Evolutionary conservation across 495 filamentous ascomycete species (phyloP).

Genomic region (Penicillium roqueforti): DNA sequence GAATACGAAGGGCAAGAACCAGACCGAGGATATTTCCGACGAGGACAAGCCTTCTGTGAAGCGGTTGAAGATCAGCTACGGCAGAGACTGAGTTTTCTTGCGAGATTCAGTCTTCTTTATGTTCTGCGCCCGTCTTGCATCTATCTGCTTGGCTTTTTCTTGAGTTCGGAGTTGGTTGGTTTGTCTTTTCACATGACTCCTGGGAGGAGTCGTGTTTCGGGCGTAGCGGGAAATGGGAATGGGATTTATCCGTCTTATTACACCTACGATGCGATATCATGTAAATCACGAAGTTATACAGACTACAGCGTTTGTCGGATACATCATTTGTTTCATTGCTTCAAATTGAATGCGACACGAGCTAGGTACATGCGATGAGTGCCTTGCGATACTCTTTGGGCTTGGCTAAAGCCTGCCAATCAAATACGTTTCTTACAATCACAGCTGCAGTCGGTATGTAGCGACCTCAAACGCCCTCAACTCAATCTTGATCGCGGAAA

Average conservation of each 20-base stretch:
- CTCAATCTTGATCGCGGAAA: constrained; percentile 53
- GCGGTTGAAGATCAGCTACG: constrained; percentile 52
- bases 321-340: background rate
- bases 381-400: background rate
- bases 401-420: background rate
- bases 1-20: constrained; percentile 31
- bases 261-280: constrained; percentile 12
- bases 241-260: background rate
- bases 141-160: constrained; percentile 11
- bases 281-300: constrained; percentile 22
- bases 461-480: constrained; percentile 87
- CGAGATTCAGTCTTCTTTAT: background rate
- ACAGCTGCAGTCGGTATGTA: constrained; percentile 74
- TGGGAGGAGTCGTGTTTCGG: constrained; percentile 1
- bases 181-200: constrained; percentile 8
- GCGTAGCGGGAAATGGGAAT: constrained; percentile 5
- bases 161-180: constrained; percentile 14
- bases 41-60: constrained; percentile 46
- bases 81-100: constrained; percentile 30
- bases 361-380: background rate
- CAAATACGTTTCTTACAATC: background rate
- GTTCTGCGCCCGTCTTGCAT: background rate
- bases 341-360: background rate
- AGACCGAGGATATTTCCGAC: constrained; percentile 40
- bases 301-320: constrained; percentile 6